Conservation (phyloP, 2,329 filamentous ascomycete genomes). For the Bimuria novae-zelandiae region DNA sequence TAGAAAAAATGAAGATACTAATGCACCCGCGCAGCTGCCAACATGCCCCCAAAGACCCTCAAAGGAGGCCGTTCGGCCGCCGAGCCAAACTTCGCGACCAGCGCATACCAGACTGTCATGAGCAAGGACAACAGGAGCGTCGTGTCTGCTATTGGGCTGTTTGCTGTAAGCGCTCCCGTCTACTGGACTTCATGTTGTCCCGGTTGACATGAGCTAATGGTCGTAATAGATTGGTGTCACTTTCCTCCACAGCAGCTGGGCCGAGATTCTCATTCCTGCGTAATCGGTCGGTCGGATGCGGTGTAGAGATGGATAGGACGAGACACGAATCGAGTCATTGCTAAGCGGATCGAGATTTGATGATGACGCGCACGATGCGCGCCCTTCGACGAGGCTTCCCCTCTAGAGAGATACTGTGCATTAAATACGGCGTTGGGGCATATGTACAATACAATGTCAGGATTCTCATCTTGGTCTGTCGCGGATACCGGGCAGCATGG, state of each 20-base stretch:
- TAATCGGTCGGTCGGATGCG: slow-evolving; percentile 32
- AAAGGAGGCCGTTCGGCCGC: slow-evolving; percentile 31
- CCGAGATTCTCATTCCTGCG: slow-evolving; percentile 56
- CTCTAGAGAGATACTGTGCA: not conserved
- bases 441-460: not conserved
- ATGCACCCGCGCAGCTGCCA: slow-evolving; percentile 6
- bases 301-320: not conserved
- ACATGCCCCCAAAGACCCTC: slow-evolving; percentile 39
- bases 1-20: not conserved
- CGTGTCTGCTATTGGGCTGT: slow-evolving; percentile 54
- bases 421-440: slow-evolving; percentile 3
- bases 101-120: slow-evolving; percentile 48
- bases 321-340: not conserved
- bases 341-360: not conserved
- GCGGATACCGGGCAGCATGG: not conserved
- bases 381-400: not conserved
- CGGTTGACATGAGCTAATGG: slow-evolving; percentile 22
- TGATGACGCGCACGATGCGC: not conserved
- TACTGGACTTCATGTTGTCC: not conserved
- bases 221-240: slow-evolving; percentile 53
- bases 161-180: slow-evolving; percentile 52
- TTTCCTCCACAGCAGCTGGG: slow-evolving; percentile 59
- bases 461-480: not conserved
- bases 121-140: slow-evolving; percentile 56
- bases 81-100: slow-evolving; percentile 48